Base-by-base conservation (phyloP, 768 basidiomycete species). In the Gymnopilus junonius region DNA sequence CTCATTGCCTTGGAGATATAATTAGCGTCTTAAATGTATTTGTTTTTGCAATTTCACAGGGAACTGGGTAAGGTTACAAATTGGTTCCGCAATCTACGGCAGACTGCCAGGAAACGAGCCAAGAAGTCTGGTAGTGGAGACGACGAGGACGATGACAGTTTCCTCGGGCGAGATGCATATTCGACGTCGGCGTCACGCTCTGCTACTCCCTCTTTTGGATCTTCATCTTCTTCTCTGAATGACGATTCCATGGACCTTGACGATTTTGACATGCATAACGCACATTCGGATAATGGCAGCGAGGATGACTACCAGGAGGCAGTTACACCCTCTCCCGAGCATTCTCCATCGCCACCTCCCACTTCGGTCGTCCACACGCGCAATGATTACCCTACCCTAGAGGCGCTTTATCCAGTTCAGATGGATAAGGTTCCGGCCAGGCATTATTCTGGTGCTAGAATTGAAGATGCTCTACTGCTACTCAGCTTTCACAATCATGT, bases 31-130 rank as follows among this genome's bases (percentile, higher is more conserved):
- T 27, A 25, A 27, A 39, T 37, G 37, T 40, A 40, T 40, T 55
- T 27, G 23, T 20, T 37, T 46, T 12, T 20, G 11, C 23, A 48
- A 48, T 58, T 59, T 64, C 60, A 62, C 69, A 88, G 86, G 92
- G 92, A 94, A 75, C 75, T 93, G 60, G 89, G 87, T 66, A 92
- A 92, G 76, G 91, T 94, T 56, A 92, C 92, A 17, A 94, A 94
- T 73, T 94, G 92, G 92, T 93, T 93, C 81, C 83, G 92, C 35
- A 94, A 94, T 71, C 81, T 93, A 61, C 85, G 92, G 37, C 92
- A 94, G 76, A 90, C 90, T 17, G 83, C 91, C n/a, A 79, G 91
- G 43, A 92, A 88, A 75, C 86, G 91, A 23, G 83, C 85, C 60
- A 87, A 82, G 76, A 85, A 78, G 65, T 72, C 76, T 23, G 76